phyloP scores from a whole-genome alignment of 1,284 basidiomycete species.

The Hemileia vastatrix region DNA sequence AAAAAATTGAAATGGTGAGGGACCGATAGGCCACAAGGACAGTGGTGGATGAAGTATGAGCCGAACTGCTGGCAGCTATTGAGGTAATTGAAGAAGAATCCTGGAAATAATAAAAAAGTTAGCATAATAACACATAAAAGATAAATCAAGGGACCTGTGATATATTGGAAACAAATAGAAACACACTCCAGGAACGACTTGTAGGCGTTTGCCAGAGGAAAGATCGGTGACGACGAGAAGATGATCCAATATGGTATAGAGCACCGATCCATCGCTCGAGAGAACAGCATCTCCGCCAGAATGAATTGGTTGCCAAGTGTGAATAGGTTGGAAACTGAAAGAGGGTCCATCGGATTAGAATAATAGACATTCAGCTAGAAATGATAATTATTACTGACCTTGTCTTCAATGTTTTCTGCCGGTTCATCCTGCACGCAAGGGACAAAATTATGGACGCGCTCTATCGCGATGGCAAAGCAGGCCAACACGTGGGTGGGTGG shows the following conservation, averaged over 20 bases:
- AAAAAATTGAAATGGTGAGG: constrained; percentile 45
- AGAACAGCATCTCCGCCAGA: constrained; percentile 76
- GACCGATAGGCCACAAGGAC: constrained; percentile 48
- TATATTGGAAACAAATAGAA: constrained; percentile 50
- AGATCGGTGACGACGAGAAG: constrained; percentile 75
- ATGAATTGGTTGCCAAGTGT: constrained; percentile 58
- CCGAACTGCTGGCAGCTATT: constrained; percentile 41
- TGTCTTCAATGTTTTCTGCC: too few species aligned
- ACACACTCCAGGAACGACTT: constrained; percentile 70
- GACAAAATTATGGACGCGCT: too few species aligned
- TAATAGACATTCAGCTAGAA: too few species aligned
- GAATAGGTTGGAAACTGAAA: constrained; percentile 28
- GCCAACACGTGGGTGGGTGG: too few species aligned
- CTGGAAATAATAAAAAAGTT: constrained; percentile 33
- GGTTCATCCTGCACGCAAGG: too few species aligned
- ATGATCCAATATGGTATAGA: constrained; percentile 79
- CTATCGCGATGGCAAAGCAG: too few species aligned
- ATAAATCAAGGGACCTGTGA: constrained; percentile 50
- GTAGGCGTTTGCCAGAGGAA: constrained; percentile 61
- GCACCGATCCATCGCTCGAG: constrained; percentile 63
- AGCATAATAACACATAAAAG: background rate
- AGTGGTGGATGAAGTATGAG: constrained; percentile 35
- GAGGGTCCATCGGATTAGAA: too few species aligned
- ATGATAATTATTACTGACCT: too few species aligned
- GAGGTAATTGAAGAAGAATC: constrained; percentile 52